These are phyloP conservation scores for Colletotrichum eremochloae DNA, from an alignment of 2,329 filamentous ascomycete genomes.

Conservation along the genomic window DNA sequence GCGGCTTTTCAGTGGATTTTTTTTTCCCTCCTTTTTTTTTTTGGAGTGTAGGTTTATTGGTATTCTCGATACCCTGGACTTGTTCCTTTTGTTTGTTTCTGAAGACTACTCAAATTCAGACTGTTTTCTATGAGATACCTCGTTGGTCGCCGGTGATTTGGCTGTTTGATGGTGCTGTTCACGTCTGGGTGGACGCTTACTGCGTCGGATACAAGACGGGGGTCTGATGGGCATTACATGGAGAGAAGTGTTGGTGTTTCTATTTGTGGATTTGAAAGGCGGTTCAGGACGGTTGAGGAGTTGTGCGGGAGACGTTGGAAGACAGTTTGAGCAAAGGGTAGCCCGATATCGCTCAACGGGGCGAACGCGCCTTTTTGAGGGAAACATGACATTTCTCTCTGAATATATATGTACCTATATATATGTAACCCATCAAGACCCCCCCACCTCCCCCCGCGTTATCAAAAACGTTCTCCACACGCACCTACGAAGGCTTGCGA, in stretches of 20 bases:
- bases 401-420: not conserved
- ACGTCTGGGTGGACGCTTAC: not conserved
- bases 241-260: too few relatives aligned
- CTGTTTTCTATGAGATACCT: not conserved
- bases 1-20: constrained; percentile 15
- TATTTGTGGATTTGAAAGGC: constrained; percentile 63
- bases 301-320: constrained; percentile 69
- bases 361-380: not conserved
- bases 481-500: not conserved
- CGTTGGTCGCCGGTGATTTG: too few relatives aligned
- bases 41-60: constrained; percentile 38
- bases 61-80: constrained; percentile 42
- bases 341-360: not conserved
- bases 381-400: not conserved
- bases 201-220: not conserved
- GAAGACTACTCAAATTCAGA: not conserved
- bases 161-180: not conserved
- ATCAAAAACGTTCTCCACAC: not conserved
- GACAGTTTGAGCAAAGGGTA: constrained; percentile 40
- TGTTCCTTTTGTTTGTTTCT: not conserved
- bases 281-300: constrained; percentile 64
- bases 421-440: not conserved
- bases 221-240: not conserved
- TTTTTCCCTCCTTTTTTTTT: not conserved
- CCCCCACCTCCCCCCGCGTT: not conserved